Percentiles rank a stretch among this genome's conserved stretches.
These are phyloP conservation scores for Peterozyma toletana DNA, from an alignment of 805 yeast genomes.

Conservation along the genomic window DNA sequence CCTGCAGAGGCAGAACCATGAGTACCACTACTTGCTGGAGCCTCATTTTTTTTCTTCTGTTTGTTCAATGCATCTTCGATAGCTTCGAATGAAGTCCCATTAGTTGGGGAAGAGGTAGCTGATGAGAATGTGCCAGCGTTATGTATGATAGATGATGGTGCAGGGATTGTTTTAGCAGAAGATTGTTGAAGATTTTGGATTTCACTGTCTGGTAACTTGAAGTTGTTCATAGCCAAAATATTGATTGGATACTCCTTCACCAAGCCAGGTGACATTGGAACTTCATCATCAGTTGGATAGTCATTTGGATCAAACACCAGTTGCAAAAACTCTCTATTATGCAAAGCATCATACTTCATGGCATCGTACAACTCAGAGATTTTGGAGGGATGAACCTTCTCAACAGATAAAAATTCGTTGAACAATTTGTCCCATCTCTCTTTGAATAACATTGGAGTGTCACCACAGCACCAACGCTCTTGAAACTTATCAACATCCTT, in stretches of 20 bases:
- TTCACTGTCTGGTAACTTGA: conserved; percentile 45
- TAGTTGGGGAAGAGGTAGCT: conserved; percentile 12
- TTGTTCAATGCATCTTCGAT: too few relatives aligned
- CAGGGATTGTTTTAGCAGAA: conserved; percentile 11
- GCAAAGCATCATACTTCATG: conserved; percentile 97
- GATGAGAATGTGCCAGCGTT: conserved; percentile 15
- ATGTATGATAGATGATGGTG: neutral
- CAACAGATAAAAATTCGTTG: conserved; percentile 85
- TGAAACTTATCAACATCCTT: conserved; percentile 66
- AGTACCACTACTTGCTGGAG: neutral
- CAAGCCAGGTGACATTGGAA: conserved; percentile 41
- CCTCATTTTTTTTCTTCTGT: neutral
- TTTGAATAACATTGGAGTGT: conserved; percentile 80
- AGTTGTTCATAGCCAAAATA: conserved; percentile 68
- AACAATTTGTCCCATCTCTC: conserved; percentile 98
- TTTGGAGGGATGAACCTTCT: conserved; percentile 95
- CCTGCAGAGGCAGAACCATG: neutral
- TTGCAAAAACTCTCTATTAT: conserved; percentile 83
- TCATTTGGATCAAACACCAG: conserved; percentile 66
- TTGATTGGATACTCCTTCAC: conserved; percentile 72
- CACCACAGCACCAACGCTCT: conserved; percentile 91
- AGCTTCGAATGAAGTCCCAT: conserved; percentile 3
- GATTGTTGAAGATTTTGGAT: conserved; percentile 15
- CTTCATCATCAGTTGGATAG: conserved; percentile 29
- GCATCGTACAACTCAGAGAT: conserved; percentile 96